Conservation (phyloP, 1,284 basidiomycete species). For the Naganishia sp. region DNA sequence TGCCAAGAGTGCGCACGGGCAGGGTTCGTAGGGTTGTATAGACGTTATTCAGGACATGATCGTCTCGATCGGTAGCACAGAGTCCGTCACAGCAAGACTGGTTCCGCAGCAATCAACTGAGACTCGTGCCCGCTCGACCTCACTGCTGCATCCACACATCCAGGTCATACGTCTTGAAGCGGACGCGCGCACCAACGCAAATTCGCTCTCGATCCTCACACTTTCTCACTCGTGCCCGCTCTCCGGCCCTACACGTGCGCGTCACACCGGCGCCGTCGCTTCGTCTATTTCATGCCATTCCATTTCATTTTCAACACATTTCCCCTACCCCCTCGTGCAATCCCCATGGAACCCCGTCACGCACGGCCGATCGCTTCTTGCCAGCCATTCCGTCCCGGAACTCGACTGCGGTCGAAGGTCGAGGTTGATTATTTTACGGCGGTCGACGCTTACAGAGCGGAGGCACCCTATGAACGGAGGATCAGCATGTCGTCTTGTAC, state of each 20-base stretch:
- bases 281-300: slow-evolving; percentile 7
- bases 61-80: too few species aligned
- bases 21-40: slow-evolving; percentile 25
- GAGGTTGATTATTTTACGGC: slow-evolving; percentile 15
- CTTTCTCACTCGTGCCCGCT: too few species aligned
- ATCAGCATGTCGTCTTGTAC: neutral
- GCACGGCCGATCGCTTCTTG: neutral
- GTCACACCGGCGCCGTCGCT: neutral
- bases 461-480: slow-evolving; percentile 16
- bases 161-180: too few species aligned
- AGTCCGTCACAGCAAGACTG: too few species aligned
- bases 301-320: slow-evolving; percentile 23
- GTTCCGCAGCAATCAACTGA: too few species aligned
- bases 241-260: too few species aligned
- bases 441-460: slow-evolving; percentile 28
- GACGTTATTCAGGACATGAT: too few species aligned
- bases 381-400: neutral
- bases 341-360: neutral
- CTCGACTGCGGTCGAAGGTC: neutral
- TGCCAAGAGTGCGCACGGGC: slow-evolving; percentile 47
- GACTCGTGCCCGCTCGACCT: too few species aligned
- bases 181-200: too few species aligned
- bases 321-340: slow-evolving; percentile 1
- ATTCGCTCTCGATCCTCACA: too few species aligned
- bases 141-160: too few species aligned